These are phyloP conservation scores for Arachnomyces sp. DNA, from an alignment of 2,329 filamentous ascomycete species.

Conservation along the genomic window DNA sequence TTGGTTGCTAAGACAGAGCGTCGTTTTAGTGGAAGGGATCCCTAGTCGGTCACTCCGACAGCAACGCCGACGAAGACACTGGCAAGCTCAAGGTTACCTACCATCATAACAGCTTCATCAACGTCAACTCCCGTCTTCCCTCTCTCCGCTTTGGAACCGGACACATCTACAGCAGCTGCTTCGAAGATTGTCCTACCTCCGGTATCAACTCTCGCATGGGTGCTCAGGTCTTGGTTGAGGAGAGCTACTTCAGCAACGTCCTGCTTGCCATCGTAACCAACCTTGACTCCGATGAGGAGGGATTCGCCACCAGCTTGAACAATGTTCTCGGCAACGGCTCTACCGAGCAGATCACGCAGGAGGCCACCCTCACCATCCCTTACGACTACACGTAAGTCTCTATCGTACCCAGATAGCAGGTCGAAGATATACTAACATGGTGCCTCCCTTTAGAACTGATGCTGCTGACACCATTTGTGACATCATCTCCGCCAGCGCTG, in stretches of 20 bases:
- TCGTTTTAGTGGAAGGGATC: slow-evolving; percentile 12
- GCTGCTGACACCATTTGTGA: not conserved
- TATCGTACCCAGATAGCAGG: not conserved
- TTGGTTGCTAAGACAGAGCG: too few relatives aligned
- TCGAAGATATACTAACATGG: not conserved
- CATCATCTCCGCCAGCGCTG: slow-evolving; percentile 1
- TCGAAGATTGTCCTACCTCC: slow-evolving; percentile 26
- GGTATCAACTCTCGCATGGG: slow-evolving; percentile 37
- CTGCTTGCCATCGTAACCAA: slow-evolving; percentile 4
- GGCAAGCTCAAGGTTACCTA: slow-evolving; percentile 21
- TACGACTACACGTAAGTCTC: slow-evolving; percentile 4
- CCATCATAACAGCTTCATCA: slow-evolving; percentile 18
- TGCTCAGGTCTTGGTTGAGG: slow-evolving; percentile 37
- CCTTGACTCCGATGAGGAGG: slow-evolving; percentile 2
- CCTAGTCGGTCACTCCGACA: slow-evolving; percentile 22
- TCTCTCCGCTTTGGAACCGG: slow-evolving; percentile 8
- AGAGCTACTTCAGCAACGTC: slow-evolving; percentile 27
- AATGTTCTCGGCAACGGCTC: not conserved
- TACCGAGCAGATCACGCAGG: slow-evolving; percentile 2
- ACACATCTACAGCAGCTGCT: slow-evolving; percentile 14
- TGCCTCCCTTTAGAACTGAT: slow-evolving; percentile 1
- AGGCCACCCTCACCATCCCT: not conserved
- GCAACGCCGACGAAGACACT: slow-evolving; percentile 18
- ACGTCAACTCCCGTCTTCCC: slow-evolving; percentile 12
- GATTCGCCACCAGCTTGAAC: slow-evolving; percentile 1